A percentile compares a stretch with the other conserved stretches of the same genome.
These are phyloP conservation scores for Hygrophila difformis DNA, from an alignment of 257 asterid species.

Conservation along the genomic window DNA sequence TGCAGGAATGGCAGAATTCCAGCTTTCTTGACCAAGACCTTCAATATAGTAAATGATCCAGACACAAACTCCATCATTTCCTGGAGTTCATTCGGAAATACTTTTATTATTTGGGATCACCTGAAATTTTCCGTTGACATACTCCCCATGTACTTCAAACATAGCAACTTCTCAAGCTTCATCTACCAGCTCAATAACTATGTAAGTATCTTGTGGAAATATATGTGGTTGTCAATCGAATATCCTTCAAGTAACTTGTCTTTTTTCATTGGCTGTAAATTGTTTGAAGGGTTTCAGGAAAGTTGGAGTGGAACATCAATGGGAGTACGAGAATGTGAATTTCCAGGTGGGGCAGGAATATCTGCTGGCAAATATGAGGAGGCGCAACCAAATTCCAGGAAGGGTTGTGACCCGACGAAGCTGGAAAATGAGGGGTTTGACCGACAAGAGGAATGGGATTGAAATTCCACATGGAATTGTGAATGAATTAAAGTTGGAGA, in stretches of 20 bases:
- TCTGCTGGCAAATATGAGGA: conserved; percentile 35
- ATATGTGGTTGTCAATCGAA: no score
- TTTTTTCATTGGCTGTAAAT: no score
- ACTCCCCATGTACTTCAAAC: conserved; percentile 44
- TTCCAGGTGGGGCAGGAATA: conserved; percentile 40
- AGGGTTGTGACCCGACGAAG: background rate
- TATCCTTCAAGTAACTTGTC: no score
- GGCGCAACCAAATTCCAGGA: conserved; percentile 17
- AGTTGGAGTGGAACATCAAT: conserved; percentile 40
- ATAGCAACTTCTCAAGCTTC: conserved; percentile 50
- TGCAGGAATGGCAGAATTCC: conserved; percentile 20
- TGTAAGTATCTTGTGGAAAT: no score
- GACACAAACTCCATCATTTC: conserved; percentile 28
- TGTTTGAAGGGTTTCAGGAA: conserved; percentile 48
- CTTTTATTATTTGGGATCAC: conserved; percentile 52
- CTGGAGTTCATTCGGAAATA: conserved; percentile 38
- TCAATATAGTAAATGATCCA: conserved; percentile 48
- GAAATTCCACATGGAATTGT: conserved; percentile 13
- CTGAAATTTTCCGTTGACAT: conserved; percentile 29
- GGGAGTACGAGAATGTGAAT: conserved; percentile 42
- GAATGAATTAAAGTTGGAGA: conserved; percentile 21
- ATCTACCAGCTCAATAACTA: conserved; percentile 62
- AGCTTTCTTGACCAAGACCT: conserved; percentile 44
- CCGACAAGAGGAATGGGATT: background rate
- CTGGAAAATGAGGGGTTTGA: no score